These are phyloP conservation scores for Iberis pinnata DNA, from an alignment of 345 rosid species.

Conservation along the genomic window DNA sequence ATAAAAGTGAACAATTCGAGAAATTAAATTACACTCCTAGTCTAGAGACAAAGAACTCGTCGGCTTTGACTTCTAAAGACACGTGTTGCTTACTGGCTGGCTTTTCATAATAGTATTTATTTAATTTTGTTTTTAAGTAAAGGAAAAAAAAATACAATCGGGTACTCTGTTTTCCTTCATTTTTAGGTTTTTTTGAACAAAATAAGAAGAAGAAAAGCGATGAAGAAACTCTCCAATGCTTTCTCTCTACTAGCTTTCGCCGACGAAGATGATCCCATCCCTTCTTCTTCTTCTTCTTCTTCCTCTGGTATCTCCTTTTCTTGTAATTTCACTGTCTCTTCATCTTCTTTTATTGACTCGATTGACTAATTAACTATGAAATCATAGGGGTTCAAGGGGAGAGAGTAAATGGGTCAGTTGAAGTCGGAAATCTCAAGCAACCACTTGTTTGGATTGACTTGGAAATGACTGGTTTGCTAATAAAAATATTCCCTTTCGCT, in stretches of 20 bases:
- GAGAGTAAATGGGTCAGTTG: conserved; percentile 14
- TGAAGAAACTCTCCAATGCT: conserved; percentile 34
- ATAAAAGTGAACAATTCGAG: too few species aligned
- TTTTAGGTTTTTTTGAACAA: too few species aligned
- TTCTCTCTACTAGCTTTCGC: conserved; percentile 31
- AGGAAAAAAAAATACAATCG: too few species aligned
- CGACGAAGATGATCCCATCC: conserved; percentile 31
- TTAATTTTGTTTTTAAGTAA: too few species aligned
- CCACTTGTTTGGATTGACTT: conserved; percentile 96
- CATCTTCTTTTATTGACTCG: background rate
- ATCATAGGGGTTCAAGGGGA: conserved; percentile 9
- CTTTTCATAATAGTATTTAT: too few species aligned
- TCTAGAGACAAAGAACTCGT: too few species aligned
- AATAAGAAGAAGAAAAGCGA: background rate
- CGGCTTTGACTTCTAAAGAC: too few species aligned
- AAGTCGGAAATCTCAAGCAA: conserved; percentile 36
- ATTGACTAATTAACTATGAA: background rate
- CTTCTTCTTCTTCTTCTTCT: conserved; percentile 16
- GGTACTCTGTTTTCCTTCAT: too few species aligned
- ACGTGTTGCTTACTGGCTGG: too few species aligned
- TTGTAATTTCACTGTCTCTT: background rate
- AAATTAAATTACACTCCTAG: too few species aligned
- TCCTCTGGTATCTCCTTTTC: conserved; percentile 18
- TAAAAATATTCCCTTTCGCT: background rate
- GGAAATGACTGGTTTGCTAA: conserved; percentile 77